These are phyloP conservation scores for Pleodorina starrii DNA, from an alignment of 139 green algal species.

Conservation along the genomic window DNA sequence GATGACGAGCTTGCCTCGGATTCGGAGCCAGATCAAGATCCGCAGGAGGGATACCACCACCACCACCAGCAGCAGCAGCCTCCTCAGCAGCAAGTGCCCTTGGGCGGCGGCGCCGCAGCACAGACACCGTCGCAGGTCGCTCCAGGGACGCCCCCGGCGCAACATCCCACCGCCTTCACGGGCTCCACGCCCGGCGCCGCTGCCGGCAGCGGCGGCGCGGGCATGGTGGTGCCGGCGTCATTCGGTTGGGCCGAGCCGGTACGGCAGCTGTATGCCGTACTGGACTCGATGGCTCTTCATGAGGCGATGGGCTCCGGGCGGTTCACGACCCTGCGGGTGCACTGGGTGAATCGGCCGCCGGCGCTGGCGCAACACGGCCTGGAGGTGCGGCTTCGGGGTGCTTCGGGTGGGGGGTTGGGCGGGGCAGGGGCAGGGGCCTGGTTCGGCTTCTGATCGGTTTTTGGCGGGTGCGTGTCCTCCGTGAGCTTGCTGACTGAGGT, in stretches of 20 bases:
- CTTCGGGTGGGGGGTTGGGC: too few species aligned
- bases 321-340: not conserved
- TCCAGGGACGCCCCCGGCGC: too few species aligned
- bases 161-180: not conserved
- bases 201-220: not conserved
- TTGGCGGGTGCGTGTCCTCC: too few species aligned
- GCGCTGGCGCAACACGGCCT: not conserved
- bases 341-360: not conserved
- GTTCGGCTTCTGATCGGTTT: too few species aligned
- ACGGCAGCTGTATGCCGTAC: not conserved
- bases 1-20: too few species aligned
- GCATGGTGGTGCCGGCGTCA: not conserved
- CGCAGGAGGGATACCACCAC: too few species aligned
- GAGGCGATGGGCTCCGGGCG: not conserved
- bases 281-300: not conserved
- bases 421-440: too few species aligned
- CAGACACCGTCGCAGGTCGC: not conserved
- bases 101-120: not conserved
- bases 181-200: too few species aligned
- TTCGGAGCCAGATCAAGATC: too few species aligned
- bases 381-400: slow-evolving; percentile 3
- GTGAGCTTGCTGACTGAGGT: too few species aligned
- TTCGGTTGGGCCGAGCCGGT: slow-evolving; percentile 6
- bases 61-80: not conserved
- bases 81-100: not conserved